phyloP scores from a whole-genome alignment of 1,284 basidiomycete genomes.

The Trametes pubescens region DNA sequence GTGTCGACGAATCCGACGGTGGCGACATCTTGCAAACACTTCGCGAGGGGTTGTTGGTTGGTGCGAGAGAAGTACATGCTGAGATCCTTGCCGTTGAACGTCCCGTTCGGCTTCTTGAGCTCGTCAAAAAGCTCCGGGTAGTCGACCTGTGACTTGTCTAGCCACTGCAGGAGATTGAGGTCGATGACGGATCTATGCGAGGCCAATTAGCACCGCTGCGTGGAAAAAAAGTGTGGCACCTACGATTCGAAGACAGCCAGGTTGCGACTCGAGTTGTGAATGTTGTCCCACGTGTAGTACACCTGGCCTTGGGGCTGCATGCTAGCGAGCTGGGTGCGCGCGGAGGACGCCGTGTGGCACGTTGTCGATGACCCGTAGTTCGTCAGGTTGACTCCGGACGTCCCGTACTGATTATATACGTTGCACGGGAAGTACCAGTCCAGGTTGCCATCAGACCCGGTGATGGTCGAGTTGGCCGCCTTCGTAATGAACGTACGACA shows the following conservation, averaged over 20 bases:
- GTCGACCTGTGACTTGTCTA: constrained; percentile 78
- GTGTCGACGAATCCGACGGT: constrained; percentile 96
- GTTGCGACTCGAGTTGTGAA: constrained; percentile 76
- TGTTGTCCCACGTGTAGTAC: constrained; percentile 92
- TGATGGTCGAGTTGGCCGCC: constrained; percentile 73
- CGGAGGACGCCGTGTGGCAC: constrained; percentile 75
- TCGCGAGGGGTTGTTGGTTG: constrained; percentile 69
- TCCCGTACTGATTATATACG: constrained; percentile 80
- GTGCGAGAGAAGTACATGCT: constrained; percentile 83
- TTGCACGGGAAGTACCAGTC: constrained; percentile 99
- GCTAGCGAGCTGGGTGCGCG: constrained; percentile 58
- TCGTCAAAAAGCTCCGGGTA: constrained; percentile 87
- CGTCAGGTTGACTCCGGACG: constrained; percentile 68
- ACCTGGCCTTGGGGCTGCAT: constrained; percentile 82
- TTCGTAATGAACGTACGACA: constrained; percentile 84
- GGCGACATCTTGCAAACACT: constrained; percentile 88
- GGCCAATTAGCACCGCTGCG: constrained; percentile 8
- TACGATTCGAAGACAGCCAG: constrained; percentile 92
- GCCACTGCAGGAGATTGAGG: constrained; percentile 84
- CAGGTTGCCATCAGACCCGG: constrained; percentile 58
- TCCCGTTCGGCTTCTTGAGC: constrained; percentile 74
- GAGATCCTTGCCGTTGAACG: constrained; percentile 86
- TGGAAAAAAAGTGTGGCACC: constrained; percentile 44
- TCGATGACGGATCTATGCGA: constrained; percentile 83
- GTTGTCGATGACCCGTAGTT: constrained; percentile 69